Evolutionary conservation across 345 rosid species (phyloP), one percentile per base, ranked within the genome.

Genomic region (Raphanus raphanistrum): DNA sequence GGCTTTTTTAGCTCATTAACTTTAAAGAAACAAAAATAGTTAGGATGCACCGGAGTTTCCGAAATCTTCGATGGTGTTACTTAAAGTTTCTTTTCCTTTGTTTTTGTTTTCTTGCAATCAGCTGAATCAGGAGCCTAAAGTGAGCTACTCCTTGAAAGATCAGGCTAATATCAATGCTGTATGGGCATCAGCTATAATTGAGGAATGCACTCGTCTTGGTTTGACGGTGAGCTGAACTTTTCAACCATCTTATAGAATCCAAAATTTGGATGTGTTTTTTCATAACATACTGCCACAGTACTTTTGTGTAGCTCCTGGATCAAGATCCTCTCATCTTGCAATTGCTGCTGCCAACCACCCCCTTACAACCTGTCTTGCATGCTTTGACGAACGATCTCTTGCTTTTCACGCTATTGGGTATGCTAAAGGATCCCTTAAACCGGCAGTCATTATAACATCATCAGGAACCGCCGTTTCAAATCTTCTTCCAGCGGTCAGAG

Each of bases 381-480:
- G 97, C 84, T 90, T 71, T 86, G 98, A 94, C 64, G 98, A 94
- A 80, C 96, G 97, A 52, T 90, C 97, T 57, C 92, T 94, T 73
- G 97, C 98, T 9, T 94, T 88, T 87, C 97, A 92, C 71, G 98
- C 97, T 74, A 83, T 92, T 74, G 98, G 98, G 62, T 92, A 89
- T 84, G 90, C 93, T 71, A 89, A 87, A 86, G 98, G 97, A 59
- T 86, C 97, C 77, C 85, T 79, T 25, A 88, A 82, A 80, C 97
- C 94, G 0, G 97, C 98, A 6, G 91, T 90, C 41, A 76, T 94
- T 75, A 87, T 94, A 83, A 94, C 97, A 45, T 84, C 98, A 32
- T 94, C 98, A 64, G 98, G 98, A 83, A 94, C 98, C 61, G 98
- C 98, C 32, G 97, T 92, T 71, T 94, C 98, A 73, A 94, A 94